Evolutionary conservation across 2,329 filamentous ascomycete genomes (phyloP).

Genomic region (Colletotrichum cordylinicola): DNA sequence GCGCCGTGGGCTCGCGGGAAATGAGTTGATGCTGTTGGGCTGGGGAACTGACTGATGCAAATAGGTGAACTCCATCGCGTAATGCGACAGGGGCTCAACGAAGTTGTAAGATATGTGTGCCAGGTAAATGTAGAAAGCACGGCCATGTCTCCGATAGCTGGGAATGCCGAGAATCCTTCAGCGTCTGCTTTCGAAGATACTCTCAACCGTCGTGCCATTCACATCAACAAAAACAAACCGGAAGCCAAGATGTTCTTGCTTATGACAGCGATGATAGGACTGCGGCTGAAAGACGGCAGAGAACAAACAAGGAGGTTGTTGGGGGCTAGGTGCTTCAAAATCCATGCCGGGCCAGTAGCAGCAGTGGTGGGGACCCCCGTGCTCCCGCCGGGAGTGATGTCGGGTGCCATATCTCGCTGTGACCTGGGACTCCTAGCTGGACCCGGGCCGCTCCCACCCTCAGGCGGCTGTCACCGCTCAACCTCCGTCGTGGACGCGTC

Average conservation of each 20-base stretch:
- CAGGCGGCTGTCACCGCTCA: not conserved
- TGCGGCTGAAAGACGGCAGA: not conserved
- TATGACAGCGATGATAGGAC: not conserved
- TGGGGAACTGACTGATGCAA: not conserved
- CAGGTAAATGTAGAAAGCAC: not conserved
- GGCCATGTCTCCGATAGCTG: not conserved
- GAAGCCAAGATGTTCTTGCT: not conserved
- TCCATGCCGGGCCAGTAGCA: not conserved
- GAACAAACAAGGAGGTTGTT: not conserved
- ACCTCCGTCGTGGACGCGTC: not conserved
- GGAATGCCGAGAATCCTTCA: not conserved
- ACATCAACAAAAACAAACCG: not conserved
- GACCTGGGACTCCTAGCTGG: not conserved
- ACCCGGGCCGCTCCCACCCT: not conserved
- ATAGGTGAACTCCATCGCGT: not conserved
- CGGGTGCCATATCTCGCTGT: not conserved
- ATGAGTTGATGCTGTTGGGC: not conserved
- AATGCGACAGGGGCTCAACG: not conserved
- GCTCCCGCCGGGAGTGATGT: not conserved
- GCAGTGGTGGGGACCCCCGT: not conserved
- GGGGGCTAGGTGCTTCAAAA: not conserved
- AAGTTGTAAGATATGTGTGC: not conserved
- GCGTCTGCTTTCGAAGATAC: not conserved
- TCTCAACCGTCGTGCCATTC: not conserved
- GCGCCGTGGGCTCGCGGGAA: not conserved